These are phyloP conservation scores for Fusarium fracticaudum DNA, from an alignment of 2,329 filamentous ascomycete species.

Conservation along the genomic window DNA sequence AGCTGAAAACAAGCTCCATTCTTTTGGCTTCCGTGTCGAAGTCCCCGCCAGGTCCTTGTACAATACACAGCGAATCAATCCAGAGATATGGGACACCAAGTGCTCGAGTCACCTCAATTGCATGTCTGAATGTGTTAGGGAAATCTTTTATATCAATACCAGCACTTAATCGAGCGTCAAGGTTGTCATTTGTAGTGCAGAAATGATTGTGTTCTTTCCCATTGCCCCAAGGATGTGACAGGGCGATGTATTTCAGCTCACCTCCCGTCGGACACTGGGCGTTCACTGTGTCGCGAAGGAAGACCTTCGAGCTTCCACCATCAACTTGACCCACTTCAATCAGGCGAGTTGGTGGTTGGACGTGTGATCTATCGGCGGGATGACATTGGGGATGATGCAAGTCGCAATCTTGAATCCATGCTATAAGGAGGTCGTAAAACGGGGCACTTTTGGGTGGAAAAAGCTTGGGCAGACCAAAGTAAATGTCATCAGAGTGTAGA, in stretches of 20 bases:
- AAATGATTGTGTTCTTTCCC: neutral
- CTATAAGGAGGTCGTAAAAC: conserved; percentile 1
- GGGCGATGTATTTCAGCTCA: conserved; percentile 1
- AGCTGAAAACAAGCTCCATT: conserved; percentile 2
- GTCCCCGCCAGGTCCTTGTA: neutral
- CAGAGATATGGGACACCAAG: conserved; percentile 9
- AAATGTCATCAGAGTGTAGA: neutral
- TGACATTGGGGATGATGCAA: neutral
- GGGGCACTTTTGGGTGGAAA: neutral
- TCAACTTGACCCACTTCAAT: neutral
- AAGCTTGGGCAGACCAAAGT: conserved; percentile 13
- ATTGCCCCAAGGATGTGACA: conserved; percentile 24
- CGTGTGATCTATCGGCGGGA: neutral
- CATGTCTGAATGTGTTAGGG: neutral
- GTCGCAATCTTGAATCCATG: conserved; percentile 25
- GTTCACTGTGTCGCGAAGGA: neutral
- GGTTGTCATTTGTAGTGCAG: conserved; percentile 9
- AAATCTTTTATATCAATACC: neutral
- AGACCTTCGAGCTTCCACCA: neutral
- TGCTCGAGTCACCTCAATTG: neutral
- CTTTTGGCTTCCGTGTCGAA: neutral
- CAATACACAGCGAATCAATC: conserved; percentile 21
- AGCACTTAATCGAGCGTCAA: neutral
- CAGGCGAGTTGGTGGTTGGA: conserved; percentile 7
- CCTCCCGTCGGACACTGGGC: neutral